Base-by-base conservation (phyloP, 164 flowering plant species). In the Buxus sempervirens region DNA sequence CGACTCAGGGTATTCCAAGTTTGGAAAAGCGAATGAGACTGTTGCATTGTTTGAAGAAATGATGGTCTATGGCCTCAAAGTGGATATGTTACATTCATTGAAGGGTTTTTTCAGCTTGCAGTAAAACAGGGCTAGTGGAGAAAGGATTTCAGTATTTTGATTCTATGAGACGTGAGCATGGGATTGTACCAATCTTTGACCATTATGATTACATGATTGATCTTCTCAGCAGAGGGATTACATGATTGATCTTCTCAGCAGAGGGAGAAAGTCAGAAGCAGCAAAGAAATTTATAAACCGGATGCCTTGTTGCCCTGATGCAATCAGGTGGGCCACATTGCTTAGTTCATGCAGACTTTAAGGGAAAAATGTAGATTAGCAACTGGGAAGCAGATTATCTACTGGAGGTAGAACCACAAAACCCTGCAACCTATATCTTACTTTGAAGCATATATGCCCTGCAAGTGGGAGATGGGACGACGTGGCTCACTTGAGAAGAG, bases 131-230 rank as follows among this genome's bases (percentile, higher is more conserved):
- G 59, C 66, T 90, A 18, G 92, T 86, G 53, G 89, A 90, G 20
- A 80, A 85, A 74, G 97, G 96, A 27, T 69, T 58, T 42, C 70
- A 58, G n/a, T 89, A 85, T 73, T 89, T 88, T 67, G 62, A 84
- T 41, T 88, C 83, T 27, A 89, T 90, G 94, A 69, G 75, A 8
- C 65, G 82, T 57, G 85, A 82, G 20, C 87, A 90, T 67, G 73
- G 84, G 24, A 80, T 93, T 38, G 67, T 22, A 25, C 91, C 92
- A 22, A 49, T 72, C 73, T 61, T 56, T 18, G 92, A 88, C 81
- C 98, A 93, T 75, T 86, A 89, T 66, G 84, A 90, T 53, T 93
- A 97, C 80, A 88, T 90, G 92, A 90, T 89, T n/a, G n/a, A n/a
- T n/a, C n/a, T n/a, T n/a, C n/a, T n/a, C n/a, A n/a, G n/a, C n/a